Base-by-base conservation (phyloP, 176 grass and related monocot genomes). In the Ampelocalamus luodianensis region DNA sequence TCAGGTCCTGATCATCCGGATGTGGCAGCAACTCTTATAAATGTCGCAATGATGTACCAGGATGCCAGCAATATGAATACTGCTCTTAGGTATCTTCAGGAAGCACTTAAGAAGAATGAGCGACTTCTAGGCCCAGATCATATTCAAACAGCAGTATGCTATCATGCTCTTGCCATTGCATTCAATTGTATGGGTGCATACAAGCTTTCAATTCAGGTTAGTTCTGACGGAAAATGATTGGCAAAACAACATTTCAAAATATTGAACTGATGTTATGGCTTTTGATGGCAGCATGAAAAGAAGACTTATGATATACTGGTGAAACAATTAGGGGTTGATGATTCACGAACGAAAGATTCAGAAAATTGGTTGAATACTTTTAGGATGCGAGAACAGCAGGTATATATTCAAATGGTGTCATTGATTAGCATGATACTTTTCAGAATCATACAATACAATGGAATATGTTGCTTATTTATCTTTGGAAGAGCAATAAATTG, bases 41-140 rank as follows among this genome's bases (percentile, higher is more conserved):
- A 99, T 90, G 91, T 96, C 67, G 96, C 96, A 34, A 96, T 99
- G 91, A 96, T 99, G 96, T 99, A 99, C 74, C 96, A 99, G 88
- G 96, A 99, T 90, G 78, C 84, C 1, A 89, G 86, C 32, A 96
- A 96, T 63, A 99, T 96, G 93, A 94, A 88, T 81, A 90, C 90
- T 54, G 90, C 96, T 77, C 88, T 99, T 54, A 80, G 96, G 34
- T 99, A 92, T 87, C 88, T 99, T 70, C 96, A 99, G 83, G 96
- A 96, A 89, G 96, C 96, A 18, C 86, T 99, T 34, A 92, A 71
- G 77, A 99, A 96, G 84, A 99, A 93, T 44, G 91, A 96, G 76
- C 88, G 90, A 27, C 90, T 99, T 68, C 94, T 99, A 62, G 96
- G 96, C 13, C 78, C 89, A 53, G 91, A 91, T 37, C 96, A 99